A percentile compares a stretch with the other conserved stretches of the same genome.
phyloP scores from a whole-genome alignment of 31 red algal genomes.

The Odonthalia washingtoniensis region DNA sequence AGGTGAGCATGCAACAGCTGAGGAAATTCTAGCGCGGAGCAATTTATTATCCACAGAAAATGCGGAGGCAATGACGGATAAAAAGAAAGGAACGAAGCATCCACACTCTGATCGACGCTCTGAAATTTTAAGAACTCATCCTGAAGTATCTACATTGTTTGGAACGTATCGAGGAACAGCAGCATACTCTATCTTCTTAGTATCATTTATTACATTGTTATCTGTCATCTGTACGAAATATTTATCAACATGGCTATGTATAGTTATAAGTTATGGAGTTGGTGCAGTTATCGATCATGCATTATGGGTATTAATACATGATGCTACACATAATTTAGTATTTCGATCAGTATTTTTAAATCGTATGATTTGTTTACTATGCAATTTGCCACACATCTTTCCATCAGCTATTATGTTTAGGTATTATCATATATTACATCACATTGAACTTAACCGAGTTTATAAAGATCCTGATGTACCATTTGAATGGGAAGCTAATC shows the following conservation, averaged over 20 bases:
- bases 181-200: slow-evolving; percentile 72
- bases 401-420: slow-evolving; percentile 98
- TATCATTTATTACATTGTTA: slow-evolving; percentile 68
- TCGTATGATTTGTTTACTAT: slow-evolving; percentile 72
- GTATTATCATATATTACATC: slow-evolving; percentile 99
- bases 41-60: slow-evolving; percentile 91
- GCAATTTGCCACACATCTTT: slow-evolving; percentile 93
- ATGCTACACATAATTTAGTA: slow-evolving; percentile 98
- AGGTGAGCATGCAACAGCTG: slow-evolving; percentile 37
- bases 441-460: slow-evolving; percentile 96
- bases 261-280: slow-evolving; percentile 77
- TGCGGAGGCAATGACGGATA: slow-evolving; percentile 73
- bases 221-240: slow-evolving; percentile 52
- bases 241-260: slow-evolving; percentile 52
- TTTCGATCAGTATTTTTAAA: slow-evolving; percentile 74
- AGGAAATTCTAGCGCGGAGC: slow-evolving; percentile 52
- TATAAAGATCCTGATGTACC: slow-evolving; percentile 96
- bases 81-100: slow-evolving; percentile 72
- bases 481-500: slow-evolving; percentile 90
- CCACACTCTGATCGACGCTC: slow-evolving; percentile 91
- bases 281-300: slow-evolving; percentile 97
- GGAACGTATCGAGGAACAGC: slow-evolving; percentile 77
- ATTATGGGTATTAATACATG: slow-evolving; percentile 97
- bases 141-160: slow-evolving; percentile 83
- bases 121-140: slow-evolving; percentile 87